Evolutionary conservation across 192 early-diverging fungal genomes (phyloP).

Genomic region (Backusella sp.): DNA sequence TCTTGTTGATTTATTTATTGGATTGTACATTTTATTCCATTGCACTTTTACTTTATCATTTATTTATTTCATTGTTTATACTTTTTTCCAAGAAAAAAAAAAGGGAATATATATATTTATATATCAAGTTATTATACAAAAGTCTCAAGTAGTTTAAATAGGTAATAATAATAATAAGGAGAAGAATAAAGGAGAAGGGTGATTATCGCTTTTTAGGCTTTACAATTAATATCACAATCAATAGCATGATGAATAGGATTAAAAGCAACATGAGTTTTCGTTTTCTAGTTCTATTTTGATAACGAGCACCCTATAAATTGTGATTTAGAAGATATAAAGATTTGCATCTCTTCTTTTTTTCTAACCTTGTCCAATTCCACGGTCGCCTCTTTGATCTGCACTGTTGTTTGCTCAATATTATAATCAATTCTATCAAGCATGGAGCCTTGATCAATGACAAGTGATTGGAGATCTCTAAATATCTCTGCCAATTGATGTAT

Average conservation of each 20-base stretch:
- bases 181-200: neutral
- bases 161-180: neutral
- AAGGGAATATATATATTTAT: neutral
- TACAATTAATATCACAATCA: slow-evolving; percentile 79
- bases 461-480: slow-evolving; percentile 90
- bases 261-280: slow-evolving; percentile 85
- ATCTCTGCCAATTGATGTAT: slow-evolving; percentile 88
- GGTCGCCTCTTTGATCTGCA: slow-evolving; percentile 81
- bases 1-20: neutral
- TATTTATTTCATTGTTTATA: neutral
- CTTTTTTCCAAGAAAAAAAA: neutral
- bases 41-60: neutral
- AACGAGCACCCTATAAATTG: slow-evolving; percentile 60
- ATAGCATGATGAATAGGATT: slow-evolving; percentile 68
- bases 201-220: slow-evolving; percentile 44
- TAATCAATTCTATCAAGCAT: slow-evolving; percentile 96
- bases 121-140: neutral
- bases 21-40: neutral
- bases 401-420: slow-evolving; percentile 85
- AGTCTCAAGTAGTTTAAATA: neutral
- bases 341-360: neutral
- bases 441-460: slow-evolving; percentile 98
- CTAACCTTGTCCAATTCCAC: slow-evolving; percentile 79
- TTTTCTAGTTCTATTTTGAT: slow-evolving; percentile 79
- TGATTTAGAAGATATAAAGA: too few relatives aligned